Evolutionary conservation across 2,329 filamentous ascomycete genomes (phyloP).

Genomic region (Neonectria hederae): DNA sequence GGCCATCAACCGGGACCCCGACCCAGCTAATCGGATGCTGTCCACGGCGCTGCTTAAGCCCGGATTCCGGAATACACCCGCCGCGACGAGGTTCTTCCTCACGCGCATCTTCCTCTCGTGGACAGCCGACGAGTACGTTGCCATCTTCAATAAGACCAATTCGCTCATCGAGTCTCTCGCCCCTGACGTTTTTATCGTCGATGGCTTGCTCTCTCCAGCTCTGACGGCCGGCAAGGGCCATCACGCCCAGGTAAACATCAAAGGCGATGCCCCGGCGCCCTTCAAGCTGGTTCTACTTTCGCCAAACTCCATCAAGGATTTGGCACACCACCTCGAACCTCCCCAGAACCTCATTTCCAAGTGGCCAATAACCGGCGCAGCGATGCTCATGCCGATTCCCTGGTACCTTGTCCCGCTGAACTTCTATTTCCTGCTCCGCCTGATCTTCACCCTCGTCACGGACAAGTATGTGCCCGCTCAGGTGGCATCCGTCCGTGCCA

Average conservation of each 20-base stretch:
- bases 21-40: background rate
- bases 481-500: background rate
- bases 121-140: background rate
- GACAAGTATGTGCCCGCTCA: background rate
- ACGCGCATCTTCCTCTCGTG: background rate
- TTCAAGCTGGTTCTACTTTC: slow-evolving; percentile 9
- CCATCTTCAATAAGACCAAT: background rate
- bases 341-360: background rate
- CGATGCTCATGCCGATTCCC: background rate
- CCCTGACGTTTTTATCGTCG: background rate
- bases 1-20: background rate
- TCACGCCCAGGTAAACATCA: background rate
- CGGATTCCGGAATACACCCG: background rate
- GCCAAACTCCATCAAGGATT: slow-evolving; percentile 18
- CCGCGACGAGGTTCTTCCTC: background rate
- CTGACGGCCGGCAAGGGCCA: slow-evolving; percentile 9
- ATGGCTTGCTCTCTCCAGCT: slow-evolving; percentile 7
- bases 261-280: background rate
- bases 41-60: background rate
- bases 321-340: slow-evolving; percentile 3
- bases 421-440: background rate
- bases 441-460: slow-evolving; percentile 1
- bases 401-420: background rate
- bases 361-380: background rate
- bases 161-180: background rate